Evolutionary conservation across 2,329 filamentous ascomycete species (phyloP).

Genomic region (Exophiala sp.): DNA sequence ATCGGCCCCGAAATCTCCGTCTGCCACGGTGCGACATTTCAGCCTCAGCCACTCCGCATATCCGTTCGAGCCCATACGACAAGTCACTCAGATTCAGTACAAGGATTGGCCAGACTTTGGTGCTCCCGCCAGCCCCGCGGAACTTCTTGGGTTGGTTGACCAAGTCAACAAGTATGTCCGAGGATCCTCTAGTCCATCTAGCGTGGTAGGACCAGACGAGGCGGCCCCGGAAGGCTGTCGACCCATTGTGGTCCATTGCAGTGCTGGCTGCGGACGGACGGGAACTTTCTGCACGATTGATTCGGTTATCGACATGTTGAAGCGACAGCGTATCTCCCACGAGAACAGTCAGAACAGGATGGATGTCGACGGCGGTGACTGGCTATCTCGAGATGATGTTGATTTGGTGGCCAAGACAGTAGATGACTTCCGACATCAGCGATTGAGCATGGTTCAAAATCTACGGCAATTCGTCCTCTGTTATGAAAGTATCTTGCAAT

Average conservation of each 20-base stretch:
- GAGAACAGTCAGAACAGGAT: constrained; percentile 19
- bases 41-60: constrained; percentile 68
- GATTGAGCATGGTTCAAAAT: constrained; percentile 95
- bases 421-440: constrained; percentile 79
- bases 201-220: constrained; percentile 49
- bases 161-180: constrained; percentile 65
- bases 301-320: constrained; percentile 91
- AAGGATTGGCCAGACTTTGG: constrained; percentile 97
- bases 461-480: constrained; percentile 89
- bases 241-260: constrained; percentile 89
- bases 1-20: constrained; percentile 53
- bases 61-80: constrained; percentile 79
- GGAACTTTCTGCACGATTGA: constrained; percentile 97
- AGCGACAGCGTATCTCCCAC: constrained; percentile 60
- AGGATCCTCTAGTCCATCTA: constrained; percentile 33
- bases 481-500: constrained; percentile 91
- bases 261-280: constrained; percentile 89
- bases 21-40: constrained; percentile 81
- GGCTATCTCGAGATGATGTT: constrained; percentile 62
- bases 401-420: constrained; percentile 85
- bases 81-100: constrained; percentile 93
- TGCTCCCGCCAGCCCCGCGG: constrained; percentile 77
- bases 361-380: constrained; percentile 41
- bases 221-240: constrained; percentile 52
- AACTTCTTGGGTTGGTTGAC: constrained; percentile 84